A percentile compares a stretch with the other conserved stretches of the same genome.
phyloP scores from a whole-genome alignment of 108 stramenopile species.

The Craspedostauros australis region DNA sequence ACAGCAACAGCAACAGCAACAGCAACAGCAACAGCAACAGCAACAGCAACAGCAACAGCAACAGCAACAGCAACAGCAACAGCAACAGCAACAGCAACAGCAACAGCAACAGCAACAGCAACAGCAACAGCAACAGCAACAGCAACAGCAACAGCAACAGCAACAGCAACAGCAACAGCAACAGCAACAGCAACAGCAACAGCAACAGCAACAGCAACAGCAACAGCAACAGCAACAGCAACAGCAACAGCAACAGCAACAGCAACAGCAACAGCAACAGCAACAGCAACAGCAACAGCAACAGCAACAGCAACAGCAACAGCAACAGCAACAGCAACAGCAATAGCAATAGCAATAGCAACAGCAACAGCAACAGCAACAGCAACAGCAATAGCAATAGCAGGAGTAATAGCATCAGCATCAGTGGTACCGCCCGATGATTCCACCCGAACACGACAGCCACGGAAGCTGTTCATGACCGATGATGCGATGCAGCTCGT shows the following conservation, averaged over 20 bases:
- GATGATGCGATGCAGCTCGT: too few species aligned
- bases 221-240: conserved; percentile 3
- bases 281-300: conserved; percentile 11
- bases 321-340: conserved; percentile 3
- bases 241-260: conserved; percentile 1
- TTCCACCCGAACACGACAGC: too few species aligned
- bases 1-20: background rate
- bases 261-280: conserved; percentile 3
- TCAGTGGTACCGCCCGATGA: background rate
- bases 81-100: background rate
- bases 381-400: background rate
- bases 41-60: background rate
- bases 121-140: background rate
- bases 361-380: background rate
- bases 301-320: conserved; percentile 11
- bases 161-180: background rate
- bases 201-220: background rate
- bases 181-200: conserved; percentile 6
- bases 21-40: background rate
- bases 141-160: background rate
- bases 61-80: background rate
- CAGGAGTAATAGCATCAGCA: background rate
- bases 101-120: background rate
- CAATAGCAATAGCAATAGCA: conserved; percentile 3
- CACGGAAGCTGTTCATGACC: too few species aligned